Evolutionary conservation across 108 stramenopile genomes (phyloP), one percentile per base, ranked within the genome.

Genomic region (Skeletonema tropicum): DNA sequence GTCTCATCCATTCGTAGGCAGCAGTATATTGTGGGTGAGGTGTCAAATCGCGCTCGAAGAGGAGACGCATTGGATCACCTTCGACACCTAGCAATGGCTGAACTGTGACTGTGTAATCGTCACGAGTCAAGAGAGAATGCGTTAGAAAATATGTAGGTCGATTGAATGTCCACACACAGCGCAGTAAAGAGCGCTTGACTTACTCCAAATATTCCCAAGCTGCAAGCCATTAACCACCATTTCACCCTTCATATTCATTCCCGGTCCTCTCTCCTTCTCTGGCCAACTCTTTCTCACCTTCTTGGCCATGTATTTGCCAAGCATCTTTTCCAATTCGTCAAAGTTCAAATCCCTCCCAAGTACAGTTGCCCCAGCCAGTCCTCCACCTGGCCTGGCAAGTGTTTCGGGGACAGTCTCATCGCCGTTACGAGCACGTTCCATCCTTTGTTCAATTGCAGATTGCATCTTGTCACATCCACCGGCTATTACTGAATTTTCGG

Each of bases 1-100:
- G 77, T 39, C 78, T 73, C 77, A 95, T 74, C 78, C 84, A 93
- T 52, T 92, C 84, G 66, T 95, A 95, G 21, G 81, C 80, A 0
- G 94, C 94, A 35, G 81, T 85, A 75, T 95, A 95, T 70, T 95
- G 94, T 9, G 94, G 94, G 70, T 95, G 94, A 3, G 94, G 94
- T 0, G 94, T 95, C 48, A 95, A 66, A 64, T 95, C 91, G 26
- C 94, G 72, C 77, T 93, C 86, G 70, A 95, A 95, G 14, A 95
- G 68, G 1, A 95, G 71, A 19, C 94, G 66, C 94, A 95, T 95
- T 1, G 94, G 94, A 85, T 95, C 94, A 9, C 94, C 94, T 75
- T 95, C 94, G 3, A 95, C 76, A 7, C 94, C 94, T 5, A 95
- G 73, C 58, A 93, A 76, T 33, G 94, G 94, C 64, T 95, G 94